Percentiles rank a stretch among this genome's conserved stretches.
phyloP scores from a whole-genome alignment of 495 filamentous ascomycete genomes.

The Neurospora tetrasperma region DNA sequence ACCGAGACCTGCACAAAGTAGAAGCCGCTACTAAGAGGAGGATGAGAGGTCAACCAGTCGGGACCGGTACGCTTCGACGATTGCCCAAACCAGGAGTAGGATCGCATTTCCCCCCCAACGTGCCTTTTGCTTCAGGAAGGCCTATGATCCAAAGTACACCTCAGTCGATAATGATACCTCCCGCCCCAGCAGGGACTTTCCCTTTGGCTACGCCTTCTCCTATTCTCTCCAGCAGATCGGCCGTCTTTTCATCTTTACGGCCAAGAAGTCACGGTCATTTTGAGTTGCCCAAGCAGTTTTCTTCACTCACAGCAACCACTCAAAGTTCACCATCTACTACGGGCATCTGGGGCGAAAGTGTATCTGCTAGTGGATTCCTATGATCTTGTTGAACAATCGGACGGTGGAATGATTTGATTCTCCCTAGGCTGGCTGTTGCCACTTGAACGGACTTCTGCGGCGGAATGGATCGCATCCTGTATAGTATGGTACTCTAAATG shows the following conservation, averaged over 20 bases:
- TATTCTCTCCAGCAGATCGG: background rate
- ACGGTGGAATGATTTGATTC: background rate
- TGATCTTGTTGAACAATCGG: background rate
- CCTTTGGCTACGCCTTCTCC: background rate
- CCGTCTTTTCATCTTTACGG: background rate
- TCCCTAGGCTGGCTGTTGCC: background rate
- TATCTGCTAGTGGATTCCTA: background rate
- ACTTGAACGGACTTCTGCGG: background rate
- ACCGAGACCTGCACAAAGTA: conserved; percentile 3
- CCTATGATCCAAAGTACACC: background rate
- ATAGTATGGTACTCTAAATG: background rate
- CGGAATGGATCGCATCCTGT: background rate
- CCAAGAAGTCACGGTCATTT: background rate
- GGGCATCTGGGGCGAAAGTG: background rate
- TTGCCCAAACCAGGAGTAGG: background rate
- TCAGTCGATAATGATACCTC: background rate
- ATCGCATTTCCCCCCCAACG: background rate
- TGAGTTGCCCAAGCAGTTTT: background rate
- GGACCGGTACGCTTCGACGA: background rate
- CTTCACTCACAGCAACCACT: background rate
- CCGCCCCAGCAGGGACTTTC: background rate
- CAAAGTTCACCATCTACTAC: background rate
- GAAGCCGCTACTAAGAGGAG: conserved; percentile 3
- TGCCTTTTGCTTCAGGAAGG: background rate
- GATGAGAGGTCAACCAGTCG: conserved; percentile 7